Conservation (phyloP, 306 rosid species). For the Cyclanthera cordifolia region DNA sequence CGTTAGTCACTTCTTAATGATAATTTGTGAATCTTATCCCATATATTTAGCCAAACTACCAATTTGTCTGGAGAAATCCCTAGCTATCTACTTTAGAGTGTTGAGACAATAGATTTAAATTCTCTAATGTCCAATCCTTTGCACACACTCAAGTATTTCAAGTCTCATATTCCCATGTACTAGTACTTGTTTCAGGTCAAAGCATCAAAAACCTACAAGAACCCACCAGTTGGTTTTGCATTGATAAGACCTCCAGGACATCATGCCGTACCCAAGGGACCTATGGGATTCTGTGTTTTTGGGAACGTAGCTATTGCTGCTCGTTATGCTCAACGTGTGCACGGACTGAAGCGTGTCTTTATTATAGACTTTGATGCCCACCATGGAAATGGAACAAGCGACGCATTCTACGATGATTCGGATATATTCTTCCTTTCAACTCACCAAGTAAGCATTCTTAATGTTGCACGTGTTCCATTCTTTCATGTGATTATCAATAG, state of each 20-base stretch:
- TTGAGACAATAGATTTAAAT: neutral
- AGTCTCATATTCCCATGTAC: conserved; percentile 2
- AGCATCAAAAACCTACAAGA: conserved; percentile 41
- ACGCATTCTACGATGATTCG: conserved; percentile 83
- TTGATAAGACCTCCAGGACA: conserved; percentile 96
- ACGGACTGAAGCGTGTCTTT: conserved; percentile 71
- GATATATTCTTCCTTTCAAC: conserved; percentile 80
- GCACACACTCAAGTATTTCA: neutral
- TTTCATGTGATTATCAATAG: neutral
- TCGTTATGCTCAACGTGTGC: conserved; percentile 76
- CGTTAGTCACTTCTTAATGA: conserved; percentile 38
- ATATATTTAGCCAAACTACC: neutral
- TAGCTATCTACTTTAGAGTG: neutral
- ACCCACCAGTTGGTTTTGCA: conserved; percentile 80
- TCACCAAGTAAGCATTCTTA: conserved; percentile 65
- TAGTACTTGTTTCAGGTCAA: conserved; percentile 38
- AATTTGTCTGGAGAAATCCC: neutral
- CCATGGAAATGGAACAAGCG: conserved; percentile 93
- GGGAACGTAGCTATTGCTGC: conserved; percentile 92
- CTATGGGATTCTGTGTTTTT: conserved; percentile 87
- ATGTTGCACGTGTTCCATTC: neutral
- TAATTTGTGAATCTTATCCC: conserved; percentile 24
- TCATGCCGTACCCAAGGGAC: conserved; percentile 86
- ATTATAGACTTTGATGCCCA: conserved; percentile 89
- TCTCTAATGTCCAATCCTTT: neutral